These are phyloP conservation scores for Penicillium sp. DNA, from an alignment of 2,329 filamentous ascomycete genomes.

Conservation along the genomic window DNA sequence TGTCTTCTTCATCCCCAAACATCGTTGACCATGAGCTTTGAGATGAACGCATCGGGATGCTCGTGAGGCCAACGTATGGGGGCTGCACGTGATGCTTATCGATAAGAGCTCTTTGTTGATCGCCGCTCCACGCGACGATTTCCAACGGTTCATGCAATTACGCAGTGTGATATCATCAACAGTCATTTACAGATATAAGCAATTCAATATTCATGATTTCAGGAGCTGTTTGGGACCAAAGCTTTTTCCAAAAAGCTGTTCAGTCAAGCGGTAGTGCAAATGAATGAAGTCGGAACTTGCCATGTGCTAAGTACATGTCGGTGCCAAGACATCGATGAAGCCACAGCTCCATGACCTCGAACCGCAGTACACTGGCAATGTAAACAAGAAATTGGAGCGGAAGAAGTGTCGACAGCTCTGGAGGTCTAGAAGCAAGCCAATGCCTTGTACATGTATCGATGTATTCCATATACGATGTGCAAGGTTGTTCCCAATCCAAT, in stretches of 20 bases:
- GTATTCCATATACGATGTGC: neutral
- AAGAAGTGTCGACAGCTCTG: no score
- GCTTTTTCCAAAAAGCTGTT: no score
- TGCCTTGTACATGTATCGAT: no score
- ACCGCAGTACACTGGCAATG: no score
- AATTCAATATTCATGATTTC: neutral
- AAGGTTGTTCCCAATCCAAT: neutral
- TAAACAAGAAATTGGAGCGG: no score
- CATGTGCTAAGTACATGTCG: no score
- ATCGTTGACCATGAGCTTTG: constrained; percentile 39
- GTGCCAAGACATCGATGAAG: no score
- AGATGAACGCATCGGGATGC: constrained; percentile 15
- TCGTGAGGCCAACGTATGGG: constrained; percentile 27
- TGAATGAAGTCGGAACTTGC: no score
- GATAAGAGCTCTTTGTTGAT: constrained; percentile 18
- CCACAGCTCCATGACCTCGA: no score
- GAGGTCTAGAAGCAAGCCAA: no score
- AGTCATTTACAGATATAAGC: neutral
- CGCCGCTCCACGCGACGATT: constrained; percentile 1
- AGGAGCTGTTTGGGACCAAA: neutral
- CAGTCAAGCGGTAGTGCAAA: no score
- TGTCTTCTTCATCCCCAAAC: constrained; percentile 42
- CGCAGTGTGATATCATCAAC: neutral
- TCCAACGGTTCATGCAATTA: neutral
- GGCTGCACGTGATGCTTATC: constrained; percentile 26